These are phyloP conservation scores for Ascocoryne sarcoides DNA, from an alignment of 2,329 filamentous ascomycete genomes.

Conservation along the genomic window DNA sequence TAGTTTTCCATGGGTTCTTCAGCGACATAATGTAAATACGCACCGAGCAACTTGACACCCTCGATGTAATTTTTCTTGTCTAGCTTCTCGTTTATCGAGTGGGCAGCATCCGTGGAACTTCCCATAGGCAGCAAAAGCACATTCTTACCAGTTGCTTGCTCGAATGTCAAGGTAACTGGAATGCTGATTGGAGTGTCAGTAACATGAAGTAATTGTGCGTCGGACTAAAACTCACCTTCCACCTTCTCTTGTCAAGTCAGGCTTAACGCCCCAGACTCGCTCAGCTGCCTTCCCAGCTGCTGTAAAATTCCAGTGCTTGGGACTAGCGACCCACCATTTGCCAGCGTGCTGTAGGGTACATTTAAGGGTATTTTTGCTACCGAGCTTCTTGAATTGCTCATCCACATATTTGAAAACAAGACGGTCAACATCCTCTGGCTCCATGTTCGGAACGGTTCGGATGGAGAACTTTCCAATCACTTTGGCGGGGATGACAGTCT, in stretches of 20 bases:
- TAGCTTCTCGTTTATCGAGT: conserved; percentile 97
- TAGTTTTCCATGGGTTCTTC: conserved; percentile 58
- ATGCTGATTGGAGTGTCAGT: conserved; percentile 50
- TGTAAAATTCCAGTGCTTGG: conserved; percentile 98
- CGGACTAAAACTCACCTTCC: conserved; percentile 61
- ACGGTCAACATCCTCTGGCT: conserved; percentile 79
- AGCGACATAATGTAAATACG: conserved; percentile 92
- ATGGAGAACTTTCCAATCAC: conserved; percentile 98
- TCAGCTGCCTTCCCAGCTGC: conserved; percentile 94
- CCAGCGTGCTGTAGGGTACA: conserved; percentile 79
- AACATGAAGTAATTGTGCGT: not conserved
- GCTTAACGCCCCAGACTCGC: conserved; percentile 85
- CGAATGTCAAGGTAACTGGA: conserved; percentile 92
- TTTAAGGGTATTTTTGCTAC: conserved; percentile 85
- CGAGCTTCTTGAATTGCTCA: conserved; percentile 75
- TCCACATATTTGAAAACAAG: conserved; percentile 77
- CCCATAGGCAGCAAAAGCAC: conserved; percentile 94
- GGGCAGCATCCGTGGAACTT: conserved; percentile 89
- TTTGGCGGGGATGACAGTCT: conserved; percentile 98
- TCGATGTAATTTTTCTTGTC: conserved; percentile 98
- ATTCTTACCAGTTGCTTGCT: conserved; percentile 97
- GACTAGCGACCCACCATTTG: conserved; percentile 98
- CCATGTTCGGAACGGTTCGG: conserved; percentile 95
- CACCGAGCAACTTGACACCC: conserved; percentile 89
- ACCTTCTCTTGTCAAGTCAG: conserved; percentile 92